Evolutionary conservation across 306 rosid genomes (phyloP).

Genomic region (Castanea mollissima): DNA sequence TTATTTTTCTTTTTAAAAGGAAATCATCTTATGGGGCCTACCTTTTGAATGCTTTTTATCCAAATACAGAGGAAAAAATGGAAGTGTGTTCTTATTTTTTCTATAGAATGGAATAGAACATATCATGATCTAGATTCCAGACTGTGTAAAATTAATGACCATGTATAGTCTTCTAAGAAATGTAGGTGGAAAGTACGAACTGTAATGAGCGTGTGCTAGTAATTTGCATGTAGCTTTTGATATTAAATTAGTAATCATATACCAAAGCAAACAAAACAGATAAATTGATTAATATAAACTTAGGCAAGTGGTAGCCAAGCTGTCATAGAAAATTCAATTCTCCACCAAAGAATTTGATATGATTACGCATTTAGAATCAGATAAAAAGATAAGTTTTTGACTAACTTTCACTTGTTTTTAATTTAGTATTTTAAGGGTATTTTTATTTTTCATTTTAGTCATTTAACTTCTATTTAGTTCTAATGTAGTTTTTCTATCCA

Average conservation of each 20-base stretch:
- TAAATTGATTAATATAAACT: background rate
- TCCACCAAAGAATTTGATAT: background rate
- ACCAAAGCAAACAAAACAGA: background rate
- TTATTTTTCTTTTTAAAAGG: background rate
- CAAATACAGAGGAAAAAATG: background rate
- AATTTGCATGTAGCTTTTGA: background rate
- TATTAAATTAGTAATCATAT: too few species aligned
- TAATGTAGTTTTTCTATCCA: too few species aligned
- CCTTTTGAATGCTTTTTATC: background rate
- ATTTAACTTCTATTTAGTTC: too few species aligned
- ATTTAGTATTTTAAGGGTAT: background rate
- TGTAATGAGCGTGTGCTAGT: background rate
- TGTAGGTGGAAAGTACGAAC: background rate
- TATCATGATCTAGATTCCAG: background rate
- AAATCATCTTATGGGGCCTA: conserved; percentile 23
- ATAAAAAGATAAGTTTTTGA: background rate
- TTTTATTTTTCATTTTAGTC: too few species aligned
- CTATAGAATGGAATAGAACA: background rate
- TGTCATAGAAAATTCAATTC: background rate
- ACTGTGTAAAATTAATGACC: background rate
- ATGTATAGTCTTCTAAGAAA: background rate
- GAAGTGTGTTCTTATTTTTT: background rate
- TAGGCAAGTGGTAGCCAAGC: background rate
- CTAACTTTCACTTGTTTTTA: background rate
- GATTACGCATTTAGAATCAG: background rate